phyloP scores from a whole-genome alignment of 2,329 filamentous ascomycete genomes.

The Parasarocladium wereldwijsianum region DNA sequence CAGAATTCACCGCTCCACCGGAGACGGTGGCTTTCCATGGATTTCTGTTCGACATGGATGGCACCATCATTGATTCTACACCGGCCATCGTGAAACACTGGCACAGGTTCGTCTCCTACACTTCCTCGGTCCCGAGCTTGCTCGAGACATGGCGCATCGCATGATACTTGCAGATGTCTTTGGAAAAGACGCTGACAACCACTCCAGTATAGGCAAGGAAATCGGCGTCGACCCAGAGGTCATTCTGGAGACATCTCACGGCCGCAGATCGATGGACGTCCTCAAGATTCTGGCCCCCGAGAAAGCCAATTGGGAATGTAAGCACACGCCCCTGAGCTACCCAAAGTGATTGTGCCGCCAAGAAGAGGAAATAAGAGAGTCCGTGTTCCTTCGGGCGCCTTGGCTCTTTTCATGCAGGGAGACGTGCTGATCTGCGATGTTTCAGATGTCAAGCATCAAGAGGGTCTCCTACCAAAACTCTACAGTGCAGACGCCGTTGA shows the following conservation, averaged over 20 bases:
- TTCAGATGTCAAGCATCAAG: conserved; percentile 66
- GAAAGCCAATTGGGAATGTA: conserved; percentile 88
- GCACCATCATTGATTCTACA: conserved; percentile 73
- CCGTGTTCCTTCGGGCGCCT: too few relatives aligned
- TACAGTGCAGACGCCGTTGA: conserved; percentile 69
- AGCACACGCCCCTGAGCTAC: conserved; percentile 24
- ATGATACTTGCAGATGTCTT: neutral
- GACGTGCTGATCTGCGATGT: too few relatives aligned
- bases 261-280: conserved; percentile 76
- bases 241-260: conserved; percentile 85
- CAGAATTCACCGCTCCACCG: conserved; percentile 26
- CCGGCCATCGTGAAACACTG: conserved; percentile 65
- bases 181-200: too few relatives aligned
- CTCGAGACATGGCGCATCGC: neutral
- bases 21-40: conserved; percentile 35
- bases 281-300: conserved; percentile 66
- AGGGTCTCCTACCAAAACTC: conserved; percentile 60
- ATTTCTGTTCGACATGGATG: conserved; percentile 64
- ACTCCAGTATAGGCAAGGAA: conserved; percentile 58
- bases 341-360: too few relatives aligned
- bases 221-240: conserved; percentile 72
- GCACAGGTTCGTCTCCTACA: conserved; percentile 37
- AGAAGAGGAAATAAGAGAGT: too few relatives aligned
- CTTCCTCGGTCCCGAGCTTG: conserved; percentile 1
- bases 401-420: too few relatives aligned